Conservation (phyloP, 768 basidiomycete species). For the Collybia nuda region DNA sequence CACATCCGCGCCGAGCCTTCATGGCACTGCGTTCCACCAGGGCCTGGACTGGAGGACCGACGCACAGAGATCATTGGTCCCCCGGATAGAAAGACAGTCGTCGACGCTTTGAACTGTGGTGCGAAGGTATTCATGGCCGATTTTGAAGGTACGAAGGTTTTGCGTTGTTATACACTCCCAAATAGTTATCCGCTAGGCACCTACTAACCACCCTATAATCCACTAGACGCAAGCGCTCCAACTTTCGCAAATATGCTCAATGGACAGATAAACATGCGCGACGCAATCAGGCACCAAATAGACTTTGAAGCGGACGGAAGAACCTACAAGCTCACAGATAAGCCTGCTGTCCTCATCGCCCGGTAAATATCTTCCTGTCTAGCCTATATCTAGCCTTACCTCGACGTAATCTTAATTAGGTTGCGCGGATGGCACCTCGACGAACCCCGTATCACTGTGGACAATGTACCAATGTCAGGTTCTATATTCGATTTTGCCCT, state of each 20-base stretch:
- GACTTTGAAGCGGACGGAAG: slow-evolving; percentile 90
- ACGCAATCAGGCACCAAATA: slow-evolving; percentile 84
- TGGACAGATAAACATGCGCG: slow-evolving; percentile 92
- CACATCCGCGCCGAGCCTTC: slow-evolving; percentile 84
- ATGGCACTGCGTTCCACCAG: slow-evolving; percentile 92
- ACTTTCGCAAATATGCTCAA: slow-evolving; percentile 91
- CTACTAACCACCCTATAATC: slow-evolving; percentile 7
- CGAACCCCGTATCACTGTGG: slow-evolving; percentile 87
- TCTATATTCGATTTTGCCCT: slow-evolving; percentile 96
- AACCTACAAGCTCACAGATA: slow-evolving; percentile 83
- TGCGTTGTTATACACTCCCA: background rate
- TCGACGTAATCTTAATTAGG: slow-evolving; percentile 36
- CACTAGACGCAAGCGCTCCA: slow-evolving; percentile 85
- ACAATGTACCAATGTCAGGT: slow-evolving; percentile 86
- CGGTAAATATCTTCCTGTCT: slow-evolving; percentile 49
- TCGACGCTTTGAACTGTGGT: slow-evolving; percentile 93
- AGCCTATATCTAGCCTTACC: background rate
- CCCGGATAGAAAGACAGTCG: slow-evolving; percentile 98
- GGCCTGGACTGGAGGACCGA: slow-evolving; percentile 90
- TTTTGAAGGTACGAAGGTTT: slow-evolving; percentile 76
- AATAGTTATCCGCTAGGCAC: no score
- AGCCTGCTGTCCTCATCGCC: slow-evolving; percentile 89
- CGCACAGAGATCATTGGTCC: slow-evolving; percentile 98
- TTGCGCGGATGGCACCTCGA: slow-evolving; percentile 99
- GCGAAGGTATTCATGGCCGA: slow-evolving; percentile 99